phyloP scores from a whole-genome alignment of 1,284 basidiomycete species.

The Afroboletus lepidellus region DNA sequence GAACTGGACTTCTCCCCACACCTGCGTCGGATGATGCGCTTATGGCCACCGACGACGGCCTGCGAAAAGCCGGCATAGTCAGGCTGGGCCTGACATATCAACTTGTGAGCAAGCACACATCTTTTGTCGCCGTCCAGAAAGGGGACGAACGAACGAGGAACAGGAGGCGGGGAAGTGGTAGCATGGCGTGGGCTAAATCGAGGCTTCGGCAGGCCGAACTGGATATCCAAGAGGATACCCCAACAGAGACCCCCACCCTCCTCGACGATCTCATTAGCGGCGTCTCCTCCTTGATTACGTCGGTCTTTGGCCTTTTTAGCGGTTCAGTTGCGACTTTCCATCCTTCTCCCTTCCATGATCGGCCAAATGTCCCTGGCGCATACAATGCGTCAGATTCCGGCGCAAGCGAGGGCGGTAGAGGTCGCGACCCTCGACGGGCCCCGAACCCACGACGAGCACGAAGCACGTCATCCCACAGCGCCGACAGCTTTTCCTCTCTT shows the following conservation, averaged over 20 bases:
- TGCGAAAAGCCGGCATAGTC: conserved; percentile 45
- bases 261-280: conserved; percentile 19
- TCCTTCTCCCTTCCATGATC: conserved; percentile 8
- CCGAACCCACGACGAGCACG: conserved; percentile 1
- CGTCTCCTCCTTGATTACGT: conserved; percentile 16
- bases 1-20: conserved; percentile 31
- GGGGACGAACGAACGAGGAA: conserved; percentile 16
- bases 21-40: conserved; percentile 20
- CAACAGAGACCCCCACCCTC: conserved; percentile 10
- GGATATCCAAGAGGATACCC: background rate
- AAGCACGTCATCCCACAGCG: conserved; percentile 30
- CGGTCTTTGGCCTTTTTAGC: conserved; percentile 15
- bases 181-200: conserved; percentile 18
- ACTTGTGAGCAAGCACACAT: conserved; percentile 50
- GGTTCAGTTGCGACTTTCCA: background rate
- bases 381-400: conserved; percentile 9
- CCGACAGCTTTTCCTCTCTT: conserved; percentile 44
- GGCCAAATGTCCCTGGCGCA: conserved; percentile 14
- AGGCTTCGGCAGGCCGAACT: conserved; percentile 4
- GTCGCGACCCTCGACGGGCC: background rate
- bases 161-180: background rate
- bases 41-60: conserved; percentile 32
- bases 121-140: conserved; percentile 53
- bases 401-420: background rate
- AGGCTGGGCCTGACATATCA: conserved; percentile 51